phyloP scores from a whole-genome alignment of 2,329 filamentous ascomycete species.

The Diplodia corticola region DNA sequence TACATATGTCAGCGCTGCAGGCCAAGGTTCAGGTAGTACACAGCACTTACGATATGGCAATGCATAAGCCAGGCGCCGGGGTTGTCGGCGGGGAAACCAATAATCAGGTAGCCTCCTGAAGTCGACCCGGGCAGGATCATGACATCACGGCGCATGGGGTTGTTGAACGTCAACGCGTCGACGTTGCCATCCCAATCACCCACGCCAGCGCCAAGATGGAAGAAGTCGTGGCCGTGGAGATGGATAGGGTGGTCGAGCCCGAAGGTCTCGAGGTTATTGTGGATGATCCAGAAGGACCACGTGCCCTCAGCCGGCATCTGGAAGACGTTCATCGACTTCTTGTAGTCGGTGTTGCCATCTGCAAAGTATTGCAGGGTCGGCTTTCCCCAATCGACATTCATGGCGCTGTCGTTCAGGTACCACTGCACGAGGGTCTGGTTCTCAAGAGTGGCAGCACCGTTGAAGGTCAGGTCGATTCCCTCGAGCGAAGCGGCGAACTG shows the following conservation, averaged over 20 bases:
- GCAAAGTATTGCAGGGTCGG: slow-evolving; percentile 42
- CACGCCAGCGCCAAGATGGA: slow-evolving; percentile 40
- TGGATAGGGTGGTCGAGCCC: slow-evolving; percentile 44
- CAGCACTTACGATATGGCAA: slow-evolving; percentile 23
- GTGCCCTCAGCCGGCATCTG: slow-evolving; percentile 30
- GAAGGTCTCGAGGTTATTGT: slow-evolving; percentile 35
- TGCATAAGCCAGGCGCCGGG: slow-evolving; percentile 46
- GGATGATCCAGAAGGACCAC: slow-evolving; percentile 54
- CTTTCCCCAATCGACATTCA: slow-evolving; percentile 38
- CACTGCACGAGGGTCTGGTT: slow-evolving; percentile 34
- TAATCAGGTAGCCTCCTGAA: slow-evolving; percentile 46
- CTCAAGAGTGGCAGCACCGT: slow-evolving; percentile 2
- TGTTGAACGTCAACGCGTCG: slow-evolving; percentile 37
- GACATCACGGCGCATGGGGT: slow-evolving; percentile 43
- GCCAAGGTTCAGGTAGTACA: not conserved
- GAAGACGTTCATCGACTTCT: slow-evolving; percentile 33
- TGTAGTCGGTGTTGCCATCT: slow-evolving; percentile 31
- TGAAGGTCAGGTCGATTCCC: slow-evolving; percentile 26
- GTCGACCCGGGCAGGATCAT: slow-evolving; percentile 35
- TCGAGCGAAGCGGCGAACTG: slow-evolving; percentile 22
- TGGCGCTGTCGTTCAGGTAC: slow-evolving; percentile 41
- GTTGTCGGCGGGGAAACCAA: slow-evolving; percentile 56
- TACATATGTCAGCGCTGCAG: not conserved
- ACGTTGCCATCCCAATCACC: slow-evolving; percentile 37
- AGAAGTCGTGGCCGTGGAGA: slow-evolving; percentile 46